Conservation (phyloP, 2,329 filamentous ascomycete genomes). For the Aspergillus vadensis region DNA sequence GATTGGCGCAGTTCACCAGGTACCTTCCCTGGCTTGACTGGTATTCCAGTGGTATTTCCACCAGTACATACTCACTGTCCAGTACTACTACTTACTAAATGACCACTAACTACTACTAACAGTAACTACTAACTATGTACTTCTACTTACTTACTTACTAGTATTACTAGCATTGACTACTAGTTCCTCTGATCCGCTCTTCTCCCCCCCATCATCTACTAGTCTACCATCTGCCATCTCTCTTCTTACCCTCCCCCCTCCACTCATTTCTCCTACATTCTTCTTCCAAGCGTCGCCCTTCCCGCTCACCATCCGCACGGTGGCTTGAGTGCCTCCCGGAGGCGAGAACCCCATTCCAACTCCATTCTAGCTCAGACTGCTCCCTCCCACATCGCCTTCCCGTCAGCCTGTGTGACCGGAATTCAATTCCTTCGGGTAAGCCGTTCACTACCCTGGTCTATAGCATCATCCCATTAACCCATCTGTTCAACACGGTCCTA, state of each 20-base stretch:
- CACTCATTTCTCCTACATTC: too few species aligned
- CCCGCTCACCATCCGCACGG: neutral
- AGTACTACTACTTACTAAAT: too few species aligned
- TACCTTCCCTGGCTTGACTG: neutral
- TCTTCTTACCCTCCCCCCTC: too few species aligned
- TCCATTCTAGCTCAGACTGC: neutral
- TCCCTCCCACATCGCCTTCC: neutral
- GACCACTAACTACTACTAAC: too few species aligned
- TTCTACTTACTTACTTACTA: too few species aligned
- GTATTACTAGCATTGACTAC: too few species aligned
- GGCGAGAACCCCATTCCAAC: neutral
- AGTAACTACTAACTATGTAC: too few species aligned
- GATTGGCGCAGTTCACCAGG: neutral
- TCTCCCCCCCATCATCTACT: too few species aligned
- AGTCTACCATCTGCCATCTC: too few species aligned
- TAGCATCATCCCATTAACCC: neutral
- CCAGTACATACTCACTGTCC: too few species aligned
- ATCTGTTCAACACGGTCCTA: neutral
- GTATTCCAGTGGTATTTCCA: neutral
- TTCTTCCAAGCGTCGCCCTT: neutral
- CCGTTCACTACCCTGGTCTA: neutral
- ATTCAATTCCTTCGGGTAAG: conserved; percentile 3
- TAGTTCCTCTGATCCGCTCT: too few species aligned
- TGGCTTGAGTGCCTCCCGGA: neutral
- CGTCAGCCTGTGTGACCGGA: neutral